These are phyloP conservation scores for Blastocladiella emersonii DNA, from an alignment of 371 early-diverging fungal species.

Conservation along the genomic window DNA sequence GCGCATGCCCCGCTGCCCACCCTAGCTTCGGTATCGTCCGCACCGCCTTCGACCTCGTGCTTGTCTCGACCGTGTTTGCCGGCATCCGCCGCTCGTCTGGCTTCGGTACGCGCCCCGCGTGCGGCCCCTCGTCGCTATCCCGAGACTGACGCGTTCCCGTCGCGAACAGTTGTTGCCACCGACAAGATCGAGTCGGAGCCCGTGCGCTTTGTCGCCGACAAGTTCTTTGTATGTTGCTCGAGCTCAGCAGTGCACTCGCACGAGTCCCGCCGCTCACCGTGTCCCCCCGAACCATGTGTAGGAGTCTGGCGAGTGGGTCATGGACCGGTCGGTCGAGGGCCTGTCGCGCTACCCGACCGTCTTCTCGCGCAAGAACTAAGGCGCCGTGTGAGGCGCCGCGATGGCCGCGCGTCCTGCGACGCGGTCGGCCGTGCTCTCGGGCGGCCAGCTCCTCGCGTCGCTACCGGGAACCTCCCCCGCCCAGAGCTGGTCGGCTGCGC, in stretches of 20 bases:
- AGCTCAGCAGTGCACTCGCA: too few relatives aligned
- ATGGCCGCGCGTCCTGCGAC: too few relatives aligned
- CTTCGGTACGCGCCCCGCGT: slow-evolving; percentile 13
- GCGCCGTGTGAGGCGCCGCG: too few relatives aligned
- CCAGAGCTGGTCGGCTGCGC: too few relatives aligned
- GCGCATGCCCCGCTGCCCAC: too few relatives aligned
- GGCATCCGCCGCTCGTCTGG: slow-evolving; percentile 61
- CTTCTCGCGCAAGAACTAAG: background rate
- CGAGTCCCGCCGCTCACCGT: too few relatives aligned
- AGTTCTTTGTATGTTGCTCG: slow-evolving; percentile 25
- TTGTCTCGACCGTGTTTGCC: slow-evolving; percentile 58
- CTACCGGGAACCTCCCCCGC: too few relatives aligned
- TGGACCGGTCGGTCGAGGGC: background rate
- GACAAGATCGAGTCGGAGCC: slow-evolving; percentile 41
- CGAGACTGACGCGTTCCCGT: background rate
- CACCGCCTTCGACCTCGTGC: slow-evolving; percentile 45
- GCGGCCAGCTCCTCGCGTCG: too few relatives aligned
- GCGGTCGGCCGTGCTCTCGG: too few relatives aligned
- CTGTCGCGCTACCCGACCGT: background rate
- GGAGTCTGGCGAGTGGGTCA: slow-evolving; percentile 6
- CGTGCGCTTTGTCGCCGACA: slow-evolving; percentile 31
- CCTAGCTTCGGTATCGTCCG: background rate
- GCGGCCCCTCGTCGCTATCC: background rate
- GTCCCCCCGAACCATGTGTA: too few relatives aligned
- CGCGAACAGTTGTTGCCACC: slow-evolving; percentile 19